Evolutionary conservation across 805 yeast genomes (phyloP), one percentile per base, ranked within the genome.

Genomic region (Torulaspora gathmanii): DNA sequence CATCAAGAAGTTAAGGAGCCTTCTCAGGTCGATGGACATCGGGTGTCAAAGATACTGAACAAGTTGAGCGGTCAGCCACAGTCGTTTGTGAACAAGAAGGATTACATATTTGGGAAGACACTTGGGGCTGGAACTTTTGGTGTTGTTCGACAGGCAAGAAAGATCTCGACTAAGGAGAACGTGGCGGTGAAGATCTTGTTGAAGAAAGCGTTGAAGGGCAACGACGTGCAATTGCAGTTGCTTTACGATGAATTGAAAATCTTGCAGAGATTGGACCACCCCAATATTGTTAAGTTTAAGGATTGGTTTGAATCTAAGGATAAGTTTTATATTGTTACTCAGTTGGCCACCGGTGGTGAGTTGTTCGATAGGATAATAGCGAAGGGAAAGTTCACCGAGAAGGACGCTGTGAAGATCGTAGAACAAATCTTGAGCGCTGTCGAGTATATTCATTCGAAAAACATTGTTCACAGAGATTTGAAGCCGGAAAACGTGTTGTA

Each of bases 41-140:
- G 51, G 23, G 55, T 71, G 10, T 56, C 63, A 37, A 71, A 68
- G 46, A 52, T 71, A 11, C 37, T 84, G 46, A 73, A 77, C 57
- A 82, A 78, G 55, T 59, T 86, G 16, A 69, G 79, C 37, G 87
- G 90, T 5, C 93, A 86, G 63, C 95, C 95, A 0, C 73, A 70
- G 10, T 77, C 85, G 6, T 83, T 83, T 55, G 59, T 73, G 33
- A 77, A 86, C 57, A 87, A 88, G 66, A 64, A 73, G 38, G 72
- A 77, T 48, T 90, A 87, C 58, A 77, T 81, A 7, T 86, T 89
- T 63, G 91, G 90, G 10, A 79, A 78, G 48, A 87, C 96, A 0
- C 68, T 90, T 10, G 98, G 98, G 8, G 97, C 97, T 0, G 98
- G 99, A 4, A 79, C 95, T 0, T 93, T 88, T 66, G 98, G 99